phyloP scores from a whole-genome alignment of 768 basidiomycete genomes.

The Trametes cubensis region DNA sequence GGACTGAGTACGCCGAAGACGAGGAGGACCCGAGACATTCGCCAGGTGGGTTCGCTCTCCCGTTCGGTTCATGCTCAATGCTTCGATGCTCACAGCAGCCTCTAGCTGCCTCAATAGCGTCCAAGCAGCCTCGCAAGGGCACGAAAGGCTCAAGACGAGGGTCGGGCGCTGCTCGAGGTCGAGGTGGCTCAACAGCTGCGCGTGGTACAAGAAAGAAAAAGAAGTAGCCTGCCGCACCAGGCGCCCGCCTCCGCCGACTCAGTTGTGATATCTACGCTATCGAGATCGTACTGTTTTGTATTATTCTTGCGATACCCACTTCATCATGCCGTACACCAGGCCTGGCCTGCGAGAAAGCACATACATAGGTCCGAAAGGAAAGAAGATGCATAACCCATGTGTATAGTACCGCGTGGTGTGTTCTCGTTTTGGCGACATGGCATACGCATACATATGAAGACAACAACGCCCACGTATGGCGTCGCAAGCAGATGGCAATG shows the following conservation, averaged over 20 bases:
- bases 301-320: conserved; percentile 8
- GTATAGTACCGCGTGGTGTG: conserved; percentile 23
- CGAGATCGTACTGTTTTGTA: conserved; percentile 15
- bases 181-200: conserved; percentile 34
- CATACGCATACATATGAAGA: conserved; percentile 37
- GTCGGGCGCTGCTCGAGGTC: conserved; percentile 35
- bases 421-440: conserved; percentile 31
- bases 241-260: neutral
- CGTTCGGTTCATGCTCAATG: neutral
- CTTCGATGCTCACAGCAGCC: neutral
- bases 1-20: conserved; percentile 70
- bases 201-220: conserved; percentile 52
- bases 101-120: conserved; percentile 22
- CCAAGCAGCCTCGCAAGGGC: conserved; percentile 32
- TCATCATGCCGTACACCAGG: neutral
- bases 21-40: conserved; percentile 67
- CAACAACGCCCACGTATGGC: conserved; percentile 23
- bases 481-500: conserved; percentile 24
- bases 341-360: neutral
- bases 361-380: conserved; percentile 1
- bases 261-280: conserved; percentile 4
- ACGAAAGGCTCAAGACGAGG: conserved; percentile 34
- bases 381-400: conserved; percentile 27
- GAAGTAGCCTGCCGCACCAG: conserved; percentile 33
- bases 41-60: conserved; percentile 47